Percentiles rank a stretch among this genome's conserved stretches.
phyloP scores from a whole-genome alignment of 768 basidiomycete species.

The Hericium erinaceus region DNA sequence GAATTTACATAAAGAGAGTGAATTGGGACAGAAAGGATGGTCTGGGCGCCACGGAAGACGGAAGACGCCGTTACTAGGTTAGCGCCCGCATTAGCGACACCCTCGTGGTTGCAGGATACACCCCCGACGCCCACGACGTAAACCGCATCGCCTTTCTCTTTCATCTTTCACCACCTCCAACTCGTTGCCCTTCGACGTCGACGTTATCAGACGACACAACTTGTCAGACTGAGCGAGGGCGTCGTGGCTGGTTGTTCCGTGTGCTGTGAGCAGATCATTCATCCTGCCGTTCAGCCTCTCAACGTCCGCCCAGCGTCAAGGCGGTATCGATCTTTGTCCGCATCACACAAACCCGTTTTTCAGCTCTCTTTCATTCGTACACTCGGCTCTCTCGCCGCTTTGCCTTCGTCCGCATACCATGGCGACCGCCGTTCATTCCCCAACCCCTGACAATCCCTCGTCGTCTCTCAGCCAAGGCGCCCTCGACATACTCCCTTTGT shows the following conservation, averaged over 20 bases:
- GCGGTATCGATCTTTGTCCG: background rate
- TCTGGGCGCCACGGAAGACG: background rate
- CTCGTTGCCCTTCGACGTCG: background rate
- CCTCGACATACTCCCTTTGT: constrained; percentile 30
- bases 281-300: background rate
- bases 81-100: too few species aligned
- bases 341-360: background rate
- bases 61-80: background rate
- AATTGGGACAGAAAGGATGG: background rate
- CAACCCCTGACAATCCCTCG: constrained; percentile 11
- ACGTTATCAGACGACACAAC: too few species aligned
- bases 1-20: background rate
- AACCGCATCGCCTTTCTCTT: background rate
- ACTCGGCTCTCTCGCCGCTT: background rate
- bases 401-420: constrained; percentile 6
- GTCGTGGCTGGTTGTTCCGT: background rate
- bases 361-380: background rate
- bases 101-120: too few species aligned
- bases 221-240: too few species aligned
- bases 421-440: constrained; percentile 19
- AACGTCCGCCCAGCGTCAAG: constrained; percentile 1
- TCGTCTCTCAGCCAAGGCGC: constrained; percentile 18
- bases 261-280: background rate
- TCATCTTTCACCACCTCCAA: background rate
- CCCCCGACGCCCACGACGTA: too few species aligned